Conservation (phyloP, 306 rosid genomes). For the Crotalaria pallida region DNA sequence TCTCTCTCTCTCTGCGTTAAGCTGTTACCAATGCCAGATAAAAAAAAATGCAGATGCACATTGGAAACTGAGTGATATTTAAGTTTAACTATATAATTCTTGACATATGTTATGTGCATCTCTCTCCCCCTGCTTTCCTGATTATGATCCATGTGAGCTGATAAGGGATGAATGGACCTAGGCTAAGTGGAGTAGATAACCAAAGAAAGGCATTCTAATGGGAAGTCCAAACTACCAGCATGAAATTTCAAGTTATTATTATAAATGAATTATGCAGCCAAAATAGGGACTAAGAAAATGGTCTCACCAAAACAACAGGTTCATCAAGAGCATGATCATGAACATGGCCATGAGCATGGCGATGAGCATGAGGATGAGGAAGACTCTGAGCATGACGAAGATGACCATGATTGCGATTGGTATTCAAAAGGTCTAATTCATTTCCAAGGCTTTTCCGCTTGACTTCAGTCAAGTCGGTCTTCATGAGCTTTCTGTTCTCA, state of each 20-base stretch:
- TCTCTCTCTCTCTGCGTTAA: too few relatives aligned
- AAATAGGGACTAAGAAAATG: neutral
- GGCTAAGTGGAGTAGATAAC: neutral
- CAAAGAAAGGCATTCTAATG: neutral
- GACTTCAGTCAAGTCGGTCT: slow-evolving; percentile 44
- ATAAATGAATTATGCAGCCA: neutral
- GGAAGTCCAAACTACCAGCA: neutral
- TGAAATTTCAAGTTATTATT: neutral
- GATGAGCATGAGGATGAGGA: neutral
- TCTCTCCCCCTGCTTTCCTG: too few relatives aligned
- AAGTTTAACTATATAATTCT: neutral
- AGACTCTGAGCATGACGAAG: neutral
- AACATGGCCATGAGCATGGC: neutral
- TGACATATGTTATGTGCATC: too few relatives aligned
- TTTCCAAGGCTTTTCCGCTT: slow-evolving; percentile 44
- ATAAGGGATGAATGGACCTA: slow-evolving; percentile 41
- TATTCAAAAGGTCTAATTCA: neutral
- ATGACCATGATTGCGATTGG: slow-evolving; percentile 12
- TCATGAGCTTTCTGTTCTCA: slow-evolving; percentile 45
- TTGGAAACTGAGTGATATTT: neutral
- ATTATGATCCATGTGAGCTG: slow-evolving; percentile 34
- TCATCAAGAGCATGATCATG: too few relatives aligned
- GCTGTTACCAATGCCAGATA: too few relatives aligned
- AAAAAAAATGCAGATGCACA: neutral
- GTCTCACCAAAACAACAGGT: slow-evolving; percentile 23